phyloP scores from a whole-genome alignment of 2,329 filamentous ascomycete genomes.

The Dactylonectria macrodidyma region DNA sequence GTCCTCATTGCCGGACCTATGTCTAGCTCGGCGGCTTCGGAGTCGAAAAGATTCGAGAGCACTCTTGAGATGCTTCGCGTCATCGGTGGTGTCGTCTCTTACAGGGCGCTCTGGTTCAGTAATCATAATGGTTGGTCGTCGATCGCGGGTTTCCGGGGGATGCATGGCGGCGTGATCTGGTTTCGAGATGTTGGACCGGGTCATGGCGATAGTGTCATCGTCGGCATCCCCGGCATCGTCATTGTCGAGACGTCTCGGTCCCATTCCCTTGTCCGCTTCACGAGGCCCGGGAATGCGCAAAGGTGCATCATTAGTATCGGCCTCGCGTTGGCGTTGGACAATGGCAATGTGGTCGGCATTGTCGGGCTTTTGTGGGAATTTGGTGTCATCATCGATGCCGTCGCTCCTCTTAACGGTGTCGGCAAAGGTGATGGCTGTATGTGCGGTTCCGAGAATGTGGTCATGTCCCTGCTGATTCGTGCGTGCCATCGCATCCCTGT shows the following conservation, averaged over 20 bases:
- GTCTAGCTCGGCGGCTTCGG: slow-evolving; percentile 59
- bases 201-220: slow-evolving; percentile 50
- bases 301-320: slow-evolving; percentile 73
- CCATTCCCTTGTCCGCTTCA: slow-evolving; percentile 87
- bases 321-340: slow-evolving; percentile 85
- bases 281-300: slow-evolving; percentile 92
- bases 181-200: slow-evolving; percentile 47
- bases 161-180: slow-evolving; percentile 40
- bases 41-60: slow-evolving; percentile 59
- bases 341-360: slow-evolving; percentile 91
- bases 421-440: slow-evolving; percentile 74
- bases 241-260: slow-evolving; percentile 70
- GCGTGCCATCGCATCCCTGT: slow-evolving; percentile 21
- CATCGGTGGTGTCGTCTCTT: slow-evolving; percentile 57
- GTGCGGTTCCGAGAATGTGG: slow-evolving; percentile 31
- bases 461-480: slow-evolving; percentile 25
- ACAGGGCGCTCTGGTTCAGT: slow-evolving; percentile 69
- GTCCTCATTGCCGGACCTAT: slow-evolving; percentile 58
- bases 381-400: slow-evolving; percentile 65
- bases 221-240: slow-evolving; percentile 52
- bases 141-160: slow-evolving; percentile 50
- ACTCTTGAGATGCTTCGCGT: slow-evolving; percentile 59
- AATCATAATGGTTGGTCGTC: slow-evolving; percentile 75
- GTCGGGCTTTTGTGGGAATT: slow-evolving; percentile 65
- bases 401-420: slow-evolving; percentile 75